Evolutionary conservation across 208 protist species (phyloP), one percentile per base, ranked within the genome.

Genomic region (Leishmania lainsoni): DNA sequence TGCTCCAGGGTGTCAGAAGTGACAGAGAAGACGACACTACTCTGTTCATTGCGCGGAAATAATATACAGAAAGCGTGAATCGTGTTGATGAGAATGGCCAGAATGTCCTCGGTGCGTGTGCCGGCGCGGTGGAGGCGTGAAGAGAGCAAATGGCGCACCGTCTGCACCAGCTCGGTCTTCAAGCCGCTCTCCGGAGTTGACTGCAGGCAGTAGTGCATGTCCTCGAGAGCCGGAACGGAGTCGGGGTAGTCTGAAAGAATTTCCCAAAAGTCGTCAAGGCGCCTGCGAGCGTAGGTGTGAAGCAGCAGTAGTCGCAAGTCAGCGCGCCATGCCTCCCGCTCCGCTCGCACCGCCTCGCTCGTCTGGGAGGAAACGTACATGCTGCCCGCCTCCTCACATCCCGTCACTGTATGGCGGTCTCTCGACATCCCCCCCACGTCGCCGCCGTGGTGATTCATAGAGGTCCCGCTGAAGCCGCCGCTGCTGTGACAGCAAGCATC

Each of bases 201-300:
- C 79, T 91, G 87, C 74, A 97, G 79, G 73, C 94, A 97, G 75
- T 89, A 88, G 10, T 89, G 92, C 73, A 97, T 78, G 79, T 97
- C 94, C 73, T 93, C 88, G 29, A 97, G 69, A 4, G 93, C 91
- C 1, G 92, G 90, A 65, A 87, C 81, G 16, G 93, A 96, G 82
- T 95, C 92, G 9, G 94, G 94, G 84, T 93, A 97, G 76, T 96
- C 94, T 22, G 94, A 92, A n/a, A 97, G 72, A 45, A 96, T 92
- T 79, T 96, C 91, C 91, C 92, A 97, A 73, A 97, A 94, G 73
- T 75, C 83, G 9, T 78, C 83, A 39, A 96, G 91, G 51, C 93
- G 92, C 63, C 84, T 85, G 22, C 91, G 84, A 12, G 89, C 89
- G 76, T 91, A 95, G 68, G 74, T 82, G 77, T 83, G 52, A 22